Evolutionary conservation across 2,329 filamentous ascomycete genomes (phyloP), one percentile per base, ranked within the genome.

Genomic region (Aspergillus caelatus): DNA sequence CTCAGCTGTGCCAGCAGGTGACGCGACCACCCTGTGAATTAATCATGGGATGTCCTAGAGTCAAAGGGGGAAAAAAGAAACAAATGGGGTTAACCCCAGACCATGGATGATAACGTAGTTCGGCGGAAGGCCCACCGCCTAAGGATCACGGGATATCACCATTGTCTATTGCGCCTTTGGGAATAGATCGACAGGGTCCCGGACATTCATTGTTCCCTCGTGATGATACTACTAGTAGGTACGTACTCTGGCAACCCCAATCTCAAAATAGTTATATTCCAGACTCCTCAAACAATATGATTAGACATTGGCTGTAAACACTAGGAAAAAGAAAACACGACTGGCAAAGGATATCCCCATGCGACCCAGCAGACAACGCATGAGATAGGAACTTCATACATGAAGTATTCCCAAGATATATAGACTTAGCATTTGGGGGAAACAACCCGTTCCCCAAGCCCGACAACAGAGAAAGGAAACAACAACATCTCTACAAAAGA

Each of bases 271-370:
- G 59, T 64, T 57, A 60, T 68, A 70, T 71, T 71, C 65, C 70
- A 66, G 68, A 74, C 72, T 72, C 71, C 71, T 66, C 65, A 53
- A 67, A 62, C 6, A n/a, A 45, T 57, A 67, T 61, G 53, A 68
- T 36, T 64, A 67, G 64, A 59, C 63, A 60, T 60, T 57, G 50
- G 50, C 52, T 54, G 60, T 34, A 66, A 57, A 55, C 62, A 61
- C 48, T 65, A 28, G 59, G 65, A 58, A 53, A 57, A 57, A 30
- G 58, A 63, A 39, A 62, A 60, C 30, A 56, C 46, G 58, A 61
- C 62, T 26, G 54, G 52, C 36, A 62, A 65, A 65, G 58, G 56
- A 61, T 64, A 65, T 61, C 65, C 63, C 60, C 59, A 65, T 63
- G 62, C 63, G 60, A 67, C 67, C 60, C 62, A 60, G 58, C 62